Conservation (phyloP, 305 asterid genomes). For the Solanum chacoense region DNA sequence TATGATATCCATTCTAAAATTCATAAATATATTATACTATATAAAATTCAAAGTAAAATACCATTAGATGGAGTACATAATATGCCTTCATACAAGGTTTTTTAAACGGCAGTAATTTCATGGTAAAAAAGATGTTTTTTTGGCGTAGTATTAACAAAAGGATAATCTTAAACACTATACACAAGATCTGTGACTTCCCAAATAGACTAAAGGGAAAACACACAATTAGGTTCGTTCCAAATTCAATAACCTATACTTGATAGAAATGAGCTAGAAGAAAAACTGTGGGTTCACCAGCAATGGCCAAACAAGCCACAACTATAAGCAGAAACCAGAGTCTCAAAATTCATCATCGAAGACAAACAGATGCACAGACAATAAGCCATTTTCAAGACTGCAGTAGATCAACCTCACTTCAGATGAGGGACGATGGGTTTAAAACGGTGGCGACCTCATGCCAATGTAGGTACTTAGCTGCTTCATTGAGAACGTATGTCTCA, state of each 20-base stretch:
- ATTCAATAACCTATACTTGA: background rate
- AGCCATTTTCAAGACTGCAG: background rate
- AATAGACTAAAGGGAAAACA: too few species aligned
- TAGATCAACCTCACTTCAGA: background rate
- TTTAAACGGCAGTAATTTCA: too few species aligned
- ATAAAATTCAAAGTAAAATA: background rate
- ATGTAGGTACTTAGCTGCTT: background rate
- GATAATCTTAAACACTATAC: background rate
- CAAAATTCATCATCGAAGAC: background rate
- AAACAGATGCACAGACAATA: background rate
- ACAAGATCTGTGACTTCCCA: background rate
- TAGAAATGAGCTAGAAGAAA: background rate
- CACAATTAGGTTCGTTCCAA: background rate
- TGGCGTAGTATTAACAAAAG: background rate
- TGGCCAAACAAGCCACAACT: background rate
- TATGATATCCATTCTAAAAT: background rate
- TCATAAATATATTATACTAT: too few species aligned
- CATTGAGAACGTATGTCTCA: background rate
- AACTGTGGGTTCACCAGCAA: background rate
- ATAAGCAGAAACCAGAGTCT: background rate
- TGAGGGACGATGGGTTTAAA: background rate
- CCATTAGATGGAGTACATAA: too few species aligned
- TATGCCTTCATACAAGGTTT: background rate
- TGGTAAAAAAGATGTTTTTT: too few species aligned
- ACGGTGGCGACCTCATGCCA: background rate